Conservation (phyloP, 768 basidiomycete species). For the Hemileccinum rubropunctum region DNA sequence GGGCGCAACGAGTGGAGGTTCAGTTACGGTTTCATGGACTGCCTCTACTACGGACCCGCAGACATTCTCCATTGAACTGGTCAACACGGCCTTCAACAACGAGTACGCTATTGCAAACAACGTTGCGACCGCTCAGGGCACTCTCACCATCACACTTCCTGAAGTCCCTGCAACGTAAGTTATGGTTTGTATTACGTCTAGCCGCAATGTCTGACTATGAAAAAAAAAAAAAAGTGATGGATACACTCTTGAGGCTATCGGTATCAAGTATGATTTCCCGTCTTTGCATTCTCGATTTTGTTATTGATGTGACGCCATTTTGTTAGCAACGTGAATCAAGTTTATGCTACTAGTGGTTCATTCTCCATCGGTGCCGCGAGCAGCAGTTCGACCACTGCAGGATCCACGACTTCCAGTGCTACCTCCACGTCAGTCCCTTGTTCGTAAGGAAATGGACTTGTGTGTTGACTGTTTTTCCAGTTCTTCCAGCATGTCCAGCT, state of each 20-base stretch:
- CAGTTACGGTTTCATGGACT: conserved; percentile 48
- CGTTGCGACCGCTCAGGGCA: conserved; percentile 36
- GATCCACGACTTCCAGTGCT: conserved; percentile 12
- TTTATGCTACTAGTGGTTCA: conserved; percentile 36
- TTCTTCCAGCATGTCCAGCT: no score
- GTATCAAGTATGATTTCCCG: conserved; percentile 32
- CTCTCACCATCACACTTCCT: conserved; percentile 43
- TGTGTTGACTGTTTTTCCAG: conserved; percentile 2
- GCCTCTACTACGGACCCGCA: conserved; percentile 39
- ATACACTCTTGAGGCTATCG: conserved; percentile 49
- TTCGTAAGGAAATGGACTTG: rapidly evolving
- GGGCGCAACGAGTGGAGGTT: conserved; percentile 31
- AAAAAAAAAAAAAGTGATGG: conserved; percentile 35
- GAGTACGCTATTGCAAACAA: conserved; percentile 55
- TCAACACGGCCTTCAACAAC: conserved; percentile 50
- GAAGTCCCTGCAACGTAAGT: conserved; percentile 45
- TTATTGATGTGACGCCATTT: not conserved
- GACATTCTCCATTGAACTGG: conserved; percentile 45
- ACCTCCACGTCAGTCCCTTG: conserved; percentile 11
- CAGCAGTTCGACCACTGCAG: conserved; percentile 1
- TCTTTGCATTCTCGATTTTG: not conserved
- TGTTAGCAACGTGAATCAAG: conserved; percentile 41
- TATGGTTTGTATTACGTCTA: not conserved
- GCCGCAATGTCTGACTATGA: not conserved
- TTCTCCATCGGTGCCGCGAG: conserved; percentile 42